Percentiles rank a stretch among this genome's conserved stretches.
Evolutionary conservation across 257 asterid genomes (phyloP).

Genomic region (Paraleonurus japonicus): DNA sequence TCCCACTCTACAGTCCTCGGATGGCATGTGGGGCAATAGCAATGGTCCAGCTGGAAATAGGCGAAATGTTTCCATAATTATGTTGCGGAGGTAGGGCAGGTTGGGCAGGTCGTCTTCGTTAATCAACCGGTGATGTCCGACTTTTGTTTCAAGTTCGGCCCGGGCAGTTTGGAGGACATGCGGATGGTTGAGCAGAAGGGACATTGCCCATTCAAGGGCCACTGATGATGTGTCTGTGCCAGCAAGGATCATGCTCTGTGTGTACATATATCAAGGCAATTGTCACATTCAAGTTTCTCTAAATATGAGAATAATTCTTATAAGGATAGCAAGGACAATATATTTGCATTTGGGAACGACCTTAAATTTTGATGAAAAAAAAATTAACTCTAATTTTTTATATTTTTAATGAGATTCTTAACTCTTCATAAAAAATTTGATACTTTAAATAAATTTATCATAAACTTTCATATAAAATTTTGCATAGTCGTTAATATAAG

Average conservation of each 20-base stretch:
- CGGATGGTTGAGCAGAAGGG: slow-evolving; percentile 11
- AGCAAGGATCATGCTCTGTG: slow-evolving; percentile 15
- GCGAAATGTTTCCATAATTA: slow-evolving; percentile 29
- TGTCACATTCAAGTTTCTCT: no score
- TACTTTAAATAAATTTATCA: no score
- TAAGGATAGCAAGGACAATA: no score
- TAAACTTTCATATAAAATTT: neutral
- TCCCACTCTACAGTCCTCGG: slow-evolving; percentile 27
- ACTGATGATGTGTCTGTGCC: slow-evolving; percentile 29
- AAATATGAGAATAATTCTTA: no score
- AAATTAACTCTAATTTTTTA: no score
- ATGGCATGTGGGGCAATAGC: slow-evolving; percentile 29
- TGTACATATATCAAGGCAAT: no score
- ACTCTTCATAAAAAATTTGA: no score
- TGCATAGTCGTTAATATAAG: no score
- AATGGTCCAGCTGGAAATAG: slow-evolving; percentile 35
- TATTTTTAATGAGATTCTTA: no score
- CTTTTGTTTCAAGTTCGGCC: slow-evolving; percentile 18
- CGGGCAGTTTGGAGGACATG: neutral
- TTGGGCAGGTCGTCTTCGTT: slow-evolving; percentile 31
- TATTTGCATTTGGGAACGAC: no score
- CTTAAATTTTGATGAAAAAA: no score
- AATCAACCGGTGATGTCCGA: slow-evolving; percentile 19
- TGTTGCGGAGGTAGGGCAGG: slow-evolving; percentile 29
- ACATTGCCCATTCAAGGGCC: slow-evolving; percentile 40